Evolutionary conservation across 352 stramenopile genomes (phyloP), one percentile per base, ranked within the genome.

Genomic region (Globisporangium parvum): DNA sequence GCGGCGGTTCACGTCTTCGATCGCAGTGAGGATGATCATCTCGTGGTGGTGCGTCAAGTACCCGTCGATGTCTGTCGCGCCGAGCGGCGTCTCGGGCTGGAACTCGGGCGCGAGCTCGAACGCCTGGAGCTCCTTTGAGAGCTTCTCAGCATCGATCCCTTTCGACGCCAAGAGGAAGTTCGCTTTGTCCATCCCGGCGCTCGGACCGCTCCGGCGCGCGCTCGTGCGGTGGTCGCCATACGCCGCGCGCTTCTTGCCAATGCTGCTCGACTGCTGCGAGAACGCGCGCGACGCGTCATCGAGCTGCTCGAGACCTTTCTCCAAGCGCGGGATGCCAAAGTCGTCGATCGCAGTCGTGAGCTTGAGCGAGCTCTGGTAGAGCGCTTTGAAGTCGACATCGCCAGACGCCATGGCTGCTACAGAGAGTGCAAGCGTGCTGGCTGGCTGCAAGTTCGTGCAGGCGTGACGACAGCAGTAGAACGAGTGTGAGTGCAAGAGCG

Each of bases 41-140:
- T 96, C 87, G 67, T 96, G 87, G 67, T 96, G 87, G 63, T 95
- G 85, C 44, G 78, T 83, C 49, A 96, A 62, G 67, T 94, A 95
- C 5, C 80, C 83, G 53, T 96, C 84, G 33, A 96, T 76, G 45
- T 96, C 83, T 31, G 82, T 95, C 60, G 88, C 79, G 33, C 75
- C 83, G 37, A 96, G 66, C n/a, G 85, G 74, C 55, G 87, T 87
- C 59, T 91, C 76, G 0, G 86, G 77, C 39, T 93, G 79, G 49
- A 88, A 90, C 37, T 85, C 71, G 11, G 80, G 73, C 55, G 83
- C 66, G 18, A 93, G 72, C 59, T 94, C 79, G 44, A 93, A 91
- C 17, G 81, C 62, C 51, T 90, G 70, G 20, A 96, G 71, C 37
- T 93, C 84, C 46, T 88, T 85, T 18, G 77, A 86, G 41, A 96